Evolutionary conservation across 352 stramenopile species (phyloP), one percentile per base, ranked within the genome.

Genomic region (Thraustotheca clavata): DNA sequence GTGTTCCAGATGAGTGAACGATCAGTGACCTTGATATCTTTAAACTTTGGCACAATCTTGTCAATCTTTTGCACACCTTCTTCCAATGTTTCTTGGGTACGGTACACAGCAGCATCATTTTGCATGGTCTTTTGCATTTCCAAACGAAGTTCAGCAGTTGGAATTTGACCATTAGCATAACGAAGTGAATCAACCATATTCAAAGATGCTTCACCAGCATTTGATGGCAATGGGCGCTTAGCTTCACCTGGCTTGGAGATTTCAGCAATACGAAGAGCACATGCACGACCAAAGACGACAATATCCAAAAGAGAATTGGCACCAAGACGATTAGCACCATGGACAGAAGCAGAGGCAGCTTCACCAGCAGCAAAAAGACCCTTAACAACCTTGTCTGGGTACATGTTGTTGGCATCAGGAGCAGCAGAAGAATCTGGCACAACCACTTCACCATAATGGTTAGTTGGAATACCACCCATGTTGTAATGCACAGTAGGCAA

Each of bases 401-500:
- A 82, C 36, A 87, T 76, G 26, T 78, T 69, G 68, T 88, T 77
- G 62, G 90, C 89, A 16, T 91, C 74, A 11, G 88, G 91, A 47
- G 81, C 52, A 55, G 92, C 70, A 12, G 63, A 49, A 16, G 72
- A 39, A 50, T 79, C 83, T 6, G 83, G 81, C 47, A 86, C 72
- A 4, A 93, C 75, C 12, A 98, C 95, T 79, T 99, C 91, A 41
- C 92, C 96, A 69, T 89, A 68, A 70, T 98, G 82, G 71, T 98
- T 98, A 35, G 96, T 99, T 27, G 94, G 90, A 49, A 99, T 96
- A 61, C 96, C 96, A 52, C 96, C 96, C 95, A 98, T 99, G 74
- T 98, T 98, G 82, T 99, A 99, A 76, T 98, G 95, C 35, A 99
- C 95, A 22, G 95, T 98, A 20, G 96, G 96, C 29, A 99, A 71